Conservation (phyloP, 768 basidiomycete species). For the Pleurotus tuber-regium region DNA sequence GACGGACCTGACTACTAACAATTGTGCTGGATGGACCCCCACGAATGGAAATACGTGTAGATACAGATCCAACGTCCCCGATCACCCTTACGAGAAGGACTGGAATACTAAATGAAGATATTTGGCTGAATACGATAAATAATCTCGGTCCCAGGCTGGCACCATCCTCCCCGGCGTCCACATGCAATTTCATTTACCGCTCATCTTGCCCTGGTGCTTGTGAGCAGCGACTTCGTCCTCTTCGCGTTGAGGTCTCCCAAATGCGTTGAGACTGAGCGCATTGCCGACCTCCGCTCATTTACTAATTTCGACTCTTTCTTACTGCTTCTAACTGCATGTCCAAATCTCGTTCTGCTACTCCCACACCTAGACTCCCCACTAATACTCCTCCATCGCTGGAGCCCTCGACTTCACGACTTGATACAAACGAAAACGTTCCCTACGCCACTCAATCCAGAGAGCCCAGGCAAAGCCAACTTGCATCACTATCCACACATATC, state of each 20-base stretch:
- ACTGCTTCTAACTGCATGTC: conserved; percentile 39
- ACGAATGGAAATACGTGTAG: conserved; percentile 5
- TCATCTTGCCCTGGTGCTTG: conserved; percentile 22
- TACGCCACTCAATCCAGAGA: conserved; percentile 20
- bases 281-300: conserved; percentile 29
- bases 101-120: conserved; percentile 4
- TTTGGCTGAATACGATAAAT: conserved; percentile 16
- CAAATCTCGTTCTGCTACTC: conserved; percentile 43
- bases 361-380: conserved; percentile 39
- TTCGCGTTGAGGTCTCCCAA: conserved; percentile 26
- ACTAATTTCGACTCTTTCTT: conserved; percentile 30
- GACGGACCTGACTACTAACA: neutral
- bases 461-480: conserved; percentile 14
- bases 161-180: conserved; percentile 17
- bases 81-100: conserved; percentile 8
- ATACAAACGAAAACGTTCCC: conserved; percentile 34
- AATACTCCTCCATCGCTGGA: conserved; percentile 31
- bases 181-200: conserved; percentile 20
- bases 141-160: conserved; percentile 17
- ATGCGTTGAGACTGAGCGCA: conserved; percentile 41
- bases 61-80: conserved; percentile 7
- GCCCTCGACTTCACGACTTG: conserved; percentile 42
- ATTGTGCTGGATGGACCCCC: conserved; percentile 5
- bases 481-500: conserved; percentile 10
- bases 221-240: conserved; percentile 25